phyloP scores from a whole-genome alignment of 352 stramenopile genomes.

The Aphanomyces stellatus region DNA sequence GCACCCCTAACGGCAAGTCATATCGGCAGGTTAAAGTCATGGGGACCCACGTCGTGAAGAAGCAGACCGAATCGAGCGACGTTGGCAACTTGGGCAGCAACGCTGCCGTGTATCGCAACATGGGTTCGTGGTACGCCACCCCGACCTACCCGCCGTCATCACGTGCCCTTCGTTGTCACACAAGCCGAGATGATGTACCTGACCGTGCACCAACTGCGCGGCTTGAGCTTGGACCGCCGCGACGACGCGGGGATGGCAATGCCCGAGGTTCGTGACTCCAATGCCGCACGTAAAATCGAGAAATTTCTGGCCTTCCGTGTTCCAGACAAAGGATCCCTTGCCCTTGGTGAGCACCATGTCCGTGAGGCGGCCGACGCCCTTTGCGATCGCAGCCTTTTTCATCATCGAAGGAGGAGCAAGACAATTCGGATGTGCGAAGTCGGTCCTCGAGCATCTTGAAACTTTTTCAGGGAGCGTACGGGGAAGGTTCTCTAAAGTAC shows the following conservation, averaged over 20 bases:
- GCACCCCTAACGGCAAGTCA: constrained; percentile 43
- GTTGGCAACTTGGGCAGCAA: constrained; percentile 72
- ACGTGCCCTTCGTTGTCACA: background rate
- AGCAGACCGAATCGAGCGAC: constrained; percentile 83
- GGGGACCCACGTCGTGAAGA: constrained; percentile 54
- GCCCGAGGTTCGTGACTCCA: constrained; percentile 86
- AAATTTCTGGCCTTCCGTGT: constrained; percentile 76
- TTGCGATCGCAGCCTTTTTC: constrained; percentile 26
- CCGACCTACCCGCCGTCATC: constrained; percentile 40
- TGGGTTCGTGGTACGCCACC: constrained; percentile 87
- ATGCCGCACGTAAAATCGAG: constrained; percentile 92
- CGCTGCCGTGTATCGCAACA: constrained; percentile 84
- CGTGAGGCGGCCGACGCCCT: constrained; percentile 76
- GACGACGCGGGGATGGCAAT: constrained; percentile 89
- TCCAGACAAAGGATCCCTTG: constrained; percentile 84
- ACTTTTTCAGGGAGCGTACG: background rate
- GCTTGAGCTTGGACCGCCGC: constrained; percentile 86
- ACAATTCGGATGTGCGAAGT: background rate
- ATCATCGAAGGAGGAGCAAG: background rate
- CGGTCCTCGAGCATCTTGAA: no score
- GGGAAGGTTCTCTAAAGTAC: background rate
- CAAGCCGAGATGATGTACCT: constrained; percentile 24
- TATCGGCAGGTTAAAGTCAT: background rate
- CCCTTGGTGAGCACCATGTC: constrained; percentile 77
- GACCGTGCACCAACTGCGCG: constrained; percentile 79